These are phyloP conservation scores for Vaccinium macrocarpon DNA, from an alignment of 148 eudicot genomes.

Conservation along the genomic window DNA sequence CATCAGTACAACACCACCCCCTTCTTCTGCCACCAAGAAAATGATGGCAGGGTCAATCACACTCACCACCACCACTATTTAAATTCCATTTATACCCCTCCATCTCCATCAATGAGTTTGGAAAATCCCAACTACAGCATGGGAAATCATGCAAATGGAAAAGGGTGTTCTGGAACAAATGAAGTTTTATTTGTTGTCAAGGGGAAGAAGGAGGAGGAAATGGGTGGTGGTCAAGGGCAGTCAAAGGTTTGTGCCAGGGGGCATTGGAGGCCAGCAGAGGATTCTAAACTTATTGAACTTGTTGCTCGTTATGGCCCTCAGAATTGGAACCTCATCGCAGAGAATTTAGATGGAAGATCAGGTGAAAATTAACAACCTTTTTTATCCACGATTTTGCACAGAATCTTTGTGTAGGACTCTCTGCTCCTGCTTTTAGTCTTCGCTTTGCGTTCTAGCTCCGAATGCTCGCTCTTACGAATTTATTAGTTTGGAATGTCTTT, in stretches of 20 bases:
- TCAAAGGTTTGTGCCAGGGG: conserved; percentile 71
- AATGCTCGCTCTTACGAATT: background rate
- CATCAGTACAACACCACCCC: background rate
- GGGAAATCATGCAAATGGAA: background rate
- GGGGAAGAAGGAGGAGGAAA: background rate
- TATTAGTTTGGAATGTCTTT: background rate
- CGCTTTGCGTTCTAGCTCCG: background rate
- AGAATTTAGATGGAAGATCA: conserved; percentile 77
- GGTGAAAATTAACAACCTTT: conserved; percentile 28
- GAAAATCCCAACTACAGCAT: background rate
- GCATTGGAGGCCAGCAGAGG: conserved; percentile 88
- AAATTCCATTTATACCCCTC: background rate
- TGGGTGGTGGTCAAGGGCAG: conserved; percentile 10
- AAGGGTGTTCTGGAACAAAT: background rate
- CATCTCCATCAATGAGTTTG: background rate
- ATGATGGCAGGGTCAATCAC: background rate
- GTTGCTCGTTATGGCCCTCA: conserved; percentile 81
- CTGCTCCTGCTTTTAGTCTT: background rate
- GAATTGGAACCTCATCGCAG: conserved; percentile 88
- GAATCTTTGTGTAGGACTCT: background rate
- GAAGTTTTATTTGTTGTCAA: background rate
- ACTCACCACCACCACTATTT: background rate
- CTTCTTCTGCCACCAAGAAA: conserved; percentile 12
- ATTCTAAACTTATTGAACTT: conserved; percentile 67
- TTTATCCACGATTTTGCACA: background rate